phyloP scores from a whole-genome alignment of 768 basidiomycete species.

The Lentinula sp. region DNA sequence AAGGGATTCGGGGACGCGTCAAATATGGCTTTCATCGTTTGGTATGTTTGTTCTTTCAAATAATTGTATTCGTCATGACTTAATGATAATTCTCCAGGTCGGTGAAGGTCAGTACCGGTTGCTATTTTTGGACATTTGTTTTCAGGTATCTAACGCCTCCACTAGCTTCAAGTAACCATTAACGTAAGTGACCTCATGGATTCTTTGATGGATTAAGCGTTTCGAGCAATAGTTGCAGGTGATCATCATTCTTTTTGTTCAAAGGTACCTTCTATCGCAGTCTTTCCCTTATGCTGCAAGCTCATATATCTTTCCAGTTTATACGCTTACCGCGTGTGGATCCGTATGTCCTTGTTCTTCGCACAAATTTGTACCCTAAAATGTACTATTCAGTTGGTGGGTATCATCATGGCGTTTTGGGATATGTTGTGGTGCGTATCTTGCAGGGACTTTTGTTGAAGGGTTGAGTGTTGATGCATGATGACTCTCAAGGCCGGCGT shows the following conservation, averaged over 20 bases:
- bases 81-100: conserved; percentile 18
- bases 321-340: conserved; percentile 41
- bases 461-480: not conserved
- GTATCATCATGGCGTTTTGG: conserved; percentile 28
- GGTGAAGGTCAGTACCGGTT: conserved; percentile 20
- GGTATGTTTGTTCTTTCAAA: conserved; percentile 16
- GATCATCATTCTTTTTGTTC: conserved; percentile 36
- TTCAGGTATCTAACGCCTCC: not conserved
- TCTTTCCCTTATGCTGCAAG: not conserved
- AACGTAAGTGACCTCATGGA: conserved; percentile 24
- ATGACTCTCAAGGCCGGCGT: conserved; percentile 20
- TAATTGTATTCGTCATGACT: not conserved
- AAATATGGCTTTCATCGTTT: conserved; percentile 20
- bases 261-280: conserved; percentile 23
- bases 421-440: conserved; percentile 27
- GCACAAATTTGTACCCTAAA: not conserved
- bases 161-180: conserved; percentile 34
- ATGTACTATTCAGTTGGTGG: conserved; percentile 23
- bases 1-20: conserved; percentile 26
- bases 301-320: conserved; percentile 20
- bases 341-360: conserved; percentile 27
- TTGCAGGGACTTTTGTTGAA: conserved; percentile 4
- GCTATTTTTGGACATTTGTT: not conserved
- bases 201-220: not conserved
- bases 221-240: conserved; percentile 19